Evolutionary conservation across 768 basidiomycete genomes (phyloP), one percentile per base, ranked within the genome.

Genomic region (Phylloporus sp.): DNA sequence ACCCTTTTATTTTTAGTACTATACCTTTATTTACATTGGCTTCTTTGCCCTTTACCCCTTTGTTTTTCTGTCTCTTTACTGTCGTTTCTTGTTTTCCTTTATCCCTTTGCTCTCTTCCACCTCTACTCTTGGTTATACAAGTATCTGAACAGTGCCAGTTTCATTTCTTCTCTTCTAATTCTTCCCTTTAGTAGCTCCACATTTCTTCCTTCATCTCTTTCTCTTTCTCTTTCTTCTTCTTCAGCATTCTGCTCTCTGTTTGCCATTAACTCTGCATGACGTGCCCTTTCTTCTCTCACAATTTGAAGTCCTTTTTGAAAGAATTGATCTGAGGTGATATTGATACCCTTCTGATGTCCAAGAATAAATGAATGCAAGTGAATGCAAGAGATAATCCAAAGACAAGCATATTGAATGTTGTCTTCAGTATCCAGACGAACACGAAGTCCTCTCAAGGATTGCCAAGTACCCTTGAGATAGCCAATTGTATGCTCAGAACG

Each of bases 401-500:
- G 24, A 6, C 36, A 20, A 27, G 59, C 61, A 47, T 46, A 49
- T 31, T 41, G 23, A 24, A 52, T 51, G 4, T 60, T 27, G 6
- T 43, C n/a, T n/a, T 47, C 31, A 54, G 27, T 2, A 28, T 58
- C 44, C 27, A 60, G 52, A 3, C 27, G 46, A 39, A 54, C 34
- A 8, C 22, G 46, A n/a, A 63, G 47, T 10, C 57, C 59, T 20
- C 39, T 20, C 5, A 49, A 47, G 16, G 46, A 56, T 38, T 47
- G 41, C 51, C 45, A 56, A 6, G 69, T 61, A 1, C 75, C 75
- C 50, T 76, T 76, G 18, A 75, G 58, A 36, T 50, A 72, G 0
- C 74, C 72, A 28, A 76, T 70, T 9, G 70, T 60, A 63, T 76
- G 73, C 47, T 76, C 73, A 6, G 72, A 74, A 0, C 54, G 53